Percentiles rank a stretch among this genome's conserved stretches.
Evolutionary conservation across 768 basidiomycete species (phyloP).

Genomic region (Scleroderma citrinum): DNA sequence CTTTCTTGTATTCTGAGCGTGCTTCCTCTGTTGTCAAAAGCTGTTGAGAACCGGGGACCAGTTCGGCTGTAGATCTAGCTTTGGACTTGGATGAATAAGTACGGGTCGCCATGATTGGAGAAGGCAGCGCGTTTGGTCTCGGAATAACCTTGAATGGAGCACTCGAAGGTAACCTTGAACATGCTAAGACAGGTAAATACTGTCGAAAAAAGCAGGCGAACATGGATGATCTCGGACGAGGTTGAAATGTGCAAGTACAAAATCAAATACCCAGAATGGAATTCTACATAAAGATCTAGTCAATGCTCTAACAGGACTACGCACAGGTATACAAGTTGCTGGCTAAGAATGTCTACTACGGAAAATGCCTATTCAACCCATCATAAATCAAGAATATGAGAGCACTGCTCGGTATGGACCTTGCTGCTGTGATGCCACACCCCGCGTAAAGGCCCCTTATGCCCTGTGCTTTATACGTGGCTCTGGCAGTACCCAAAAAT

Average conservation of each 20-base stretch:
- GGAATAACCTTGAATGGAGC: not conserved
- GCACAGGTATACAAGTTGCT: too few species aligned
- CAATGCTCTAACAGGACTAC: too few species aligned
- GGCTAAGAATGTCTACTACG: slow-evolving; percentile 8
- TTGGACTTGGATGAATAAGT: slow-evolving; percentile 26
- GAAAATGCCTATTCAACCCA: slow-evolving; percentile 54
- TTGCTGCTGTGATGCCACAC: slow-evolving; percentile 82
- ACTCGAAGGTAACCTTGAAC: not conserved
- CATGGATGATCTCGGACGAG: not conserved
- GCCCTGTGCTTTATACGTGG: slow-evolving; percentile 73
- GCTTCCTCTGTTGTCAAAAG: slow-evolving; percentile 49
- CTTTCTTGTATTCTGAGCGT: slow-evolving; percentile 54
- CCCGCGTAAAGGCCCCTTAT: slow-evolving; percentile 86
- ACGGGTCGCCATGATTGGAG: slow-evolving; percentile 6
- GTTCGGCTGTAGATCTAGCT: slow-evolving; percentile 45
- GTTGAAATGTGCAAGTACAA: not conserved
- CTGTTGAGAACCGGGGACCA: slow-evolving; percentile 66
- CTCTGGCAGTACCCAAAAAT: slow-evolving; percentile 54
- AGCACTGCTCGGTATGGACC: slow-evolving; percentile 84
- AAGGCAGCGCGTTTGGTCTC: not conserved
- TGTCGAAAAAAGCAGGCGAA: not conserved
- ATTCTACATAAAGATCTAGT: too few species aligned
- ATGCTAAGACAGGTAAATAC: not conserved
- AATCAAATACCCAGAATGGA: too few species aligned
- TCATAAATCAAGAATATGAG: slow-evolving; percentile 94